Evolutionary conservation across 805 yeast genomes (phyloP).

Genomic region (Pichia nakasei): DNA sequence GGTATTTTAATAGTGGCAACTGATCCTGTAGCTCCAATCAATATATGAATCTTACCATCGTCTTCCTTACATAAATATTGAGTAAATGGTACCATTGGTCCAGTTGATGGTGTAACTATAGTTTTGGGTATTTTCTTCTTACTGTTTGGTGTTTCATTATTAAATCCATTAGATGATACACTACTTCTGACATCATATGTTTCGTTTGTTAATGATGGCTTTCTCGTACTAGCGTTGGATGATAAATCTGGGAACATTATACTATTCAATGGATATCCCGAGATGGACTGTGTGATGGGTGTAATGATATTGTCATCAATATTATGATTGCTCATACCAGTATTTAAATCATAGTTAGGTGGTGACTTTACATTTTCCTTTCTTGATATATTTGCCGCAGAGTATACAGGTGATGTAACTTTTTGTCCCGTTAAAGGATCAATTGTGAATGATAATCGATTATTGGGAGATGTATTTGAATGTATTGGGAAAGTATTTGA

Average conservation of each 20-base stretch:
- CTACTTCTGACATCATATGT: neutral
- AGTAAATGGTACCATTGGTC: slow-evolving; percentile 67
- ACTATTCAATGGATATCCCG: neutral
- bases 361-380: slow-evolving; percentile 6
- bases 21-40: slow-evolving; percentile 91
- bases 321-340: neutral
- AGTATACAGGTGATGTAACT: neutral
- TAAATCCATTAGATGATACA: slow-evolving; percentile 8
- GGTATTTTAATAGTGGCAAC: slow-evolving; percentile 96
- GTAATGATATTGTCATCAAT: neutral
- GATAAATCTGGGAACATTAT: neutral
- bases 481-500: neutral
- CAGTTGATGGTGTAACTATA: slow-evolving; percentile 45
- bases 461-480: neutral
- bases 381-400: slow-evolving; percentile 1
- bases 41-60: slow-evolving; percentile 78
- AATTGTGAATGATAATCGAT: slow-evolving; percentile 7
- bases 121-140: slow-evolving; percentile 33
- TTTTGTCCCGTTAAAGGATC: slow-evolving; percentile 1
- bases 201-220: neutral
- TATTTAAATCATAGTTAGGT: neutral
- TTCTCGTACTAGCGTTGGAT: neutral
- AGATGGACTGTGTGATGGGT: neutral
- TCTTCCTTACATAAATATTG: slow-evolving; percentile 64
- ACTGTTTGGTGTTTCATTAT: slow-evolving; percentile 2